Evolutionary conservation across 129 eudicot genomes (phyloP), one percentile per base, ranked within the genome.

Genomic region (Helichrysum umbraculigerum): DNA sequence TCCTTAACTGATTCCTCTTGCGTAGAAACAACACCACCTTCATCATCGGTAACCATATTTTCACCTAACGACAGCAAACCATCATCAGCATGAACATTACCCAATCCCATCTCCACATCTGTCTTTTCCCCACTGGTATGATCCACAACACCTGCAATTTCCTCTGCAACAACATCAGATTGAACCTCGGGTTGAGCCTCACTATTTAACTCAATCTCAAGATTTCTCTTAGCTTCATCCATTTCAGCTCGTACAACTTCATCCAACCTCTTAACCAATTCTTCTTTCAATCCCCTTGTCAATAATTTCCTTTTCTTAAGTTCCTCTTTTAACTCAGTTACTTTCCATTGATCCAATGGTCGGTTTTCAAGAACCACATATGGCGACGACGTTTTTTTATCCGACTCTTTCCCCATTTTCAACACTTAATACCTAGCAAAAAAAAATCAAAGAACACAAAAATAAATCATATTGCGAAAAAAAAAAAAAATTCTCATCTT

Each of bases 281-380:
- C 98, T 59, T 90, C 96, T 81, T 93, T 93, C 83, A 90, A 79
- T 44, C 98, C 98, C 78, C 65, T 87, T 35, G 85, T 85, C 29
- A 67, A 60, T 79, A 93, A 75, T 73, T 77, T 87, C 22, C 98
- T 87, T 70, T 77, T 88, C 87, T 83, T 93, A 16, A 93, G 98
- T 81, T 93, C 97, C 78, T 93, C 98, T 83, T 88, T 93, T 7
- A 93, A 81, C 86, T 90, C 98, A 0, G 96, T 87, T 41, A 93
- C 98, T 81, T 88, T 93, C 98, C 96, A 93, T 60, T 93, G 92
- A 81, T 93, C 98, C 72, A 93, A 84, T 41, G 98, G 81, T 58
- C 90, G 85, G 78, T 87, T 83, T 19, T 82, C 89, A 39, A 88
- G 89, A 42, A 82, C 82, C 37, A 88, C 90, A 72, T 93, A 88